Conservation (phyloP, 208 protist species). For the Angomonas ambiguus region DNA sequence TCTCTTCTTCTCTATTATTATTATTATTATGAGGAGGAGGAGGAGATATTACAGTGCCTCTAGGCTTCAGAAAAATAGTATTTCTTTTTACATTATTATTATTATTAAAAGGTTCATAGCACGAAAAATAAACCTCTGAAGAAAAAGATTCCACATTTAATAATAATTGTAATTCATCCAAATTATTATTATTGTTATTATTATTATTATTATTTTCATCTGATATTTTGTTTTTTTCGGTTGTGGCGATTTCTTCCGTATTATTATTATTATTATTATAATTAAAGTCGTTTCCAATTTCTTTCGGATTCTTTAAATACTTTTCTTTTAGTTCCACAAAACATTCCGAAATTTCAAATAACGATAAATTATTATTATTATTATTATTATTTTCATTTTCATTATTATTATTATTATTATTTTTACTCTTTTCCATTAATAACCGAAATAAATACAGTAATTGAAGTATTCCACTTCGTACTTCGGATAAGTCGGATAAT, state of each 20-base stretch:
- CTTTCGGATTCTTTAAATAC: background rate
- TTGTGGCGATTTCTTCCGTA: background rate
- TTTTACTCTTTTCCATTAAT: background rate
- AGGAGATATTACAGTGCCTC: no score
- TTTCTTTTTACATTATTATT: no score
- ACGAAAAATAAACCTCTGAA: background rate
- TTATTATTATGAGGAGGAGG: no score
- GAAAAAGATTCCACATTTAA: slow-evolving; percentile 1
- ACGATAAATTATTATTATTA: background rate
- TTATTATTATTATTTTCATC: slow-evolving; percentile 2
- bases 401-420: no score
- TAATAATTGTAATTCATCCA: background rate
- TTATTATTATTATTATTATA: no score
- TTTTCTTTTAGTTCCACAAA: background rate
- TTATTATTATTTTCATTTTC: slow-evolving; percentile 7
- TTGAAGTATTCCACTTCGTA: background rate
- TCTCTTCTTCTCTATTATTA: no score
- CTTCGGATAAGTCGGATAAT: background rate
- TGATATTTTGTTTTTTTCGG: no score
- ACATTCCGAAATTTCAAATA: background rate
- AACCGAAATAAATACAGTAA: background rate
- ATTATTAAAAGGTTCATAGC: no score
- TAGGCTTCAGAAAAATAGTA: background rate
- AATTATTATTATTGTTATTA: background rate
- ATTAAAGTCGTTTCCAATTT: background rate